Evolutionary conservation across 345 rosid species (phyloP).

Genomic region (Citrus trifoliata): DNA sequence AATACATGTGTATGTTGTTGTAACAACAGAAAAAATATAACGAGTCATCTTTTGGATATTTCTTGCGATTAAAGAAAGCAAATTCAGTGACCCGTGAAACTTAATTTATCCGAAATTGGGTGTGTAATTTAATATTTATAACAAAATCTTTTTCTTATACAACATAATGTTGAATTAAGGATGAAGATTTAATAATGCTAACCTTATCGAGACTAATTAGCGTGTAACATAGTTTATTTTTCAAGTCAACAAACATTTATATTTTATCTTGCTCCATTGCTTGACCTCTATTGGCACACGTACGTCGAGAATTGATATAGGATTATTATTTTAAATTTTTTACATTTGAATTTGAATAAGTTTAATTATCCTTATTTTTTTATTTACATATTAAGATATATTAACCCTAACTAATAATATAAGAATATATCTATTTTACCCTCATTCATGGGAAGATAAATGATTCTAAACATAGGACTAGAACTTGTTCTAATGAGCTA

Average conservation of each 20-base stretch:
- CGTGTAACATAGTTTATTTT: neutral
- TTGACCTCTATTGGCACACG: neutral
- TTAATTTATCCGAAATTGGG: neutral
- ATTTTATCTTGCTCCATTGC: neutral
- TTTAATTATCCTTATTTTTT: neutral
- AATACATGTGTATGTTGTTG: neutral
- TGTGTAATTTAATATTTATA: constrained; percentile 1
- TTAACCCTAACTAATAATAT: too few species aligned
- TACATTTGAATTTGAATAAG: neutral
- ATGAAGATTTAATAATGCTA: neutral
- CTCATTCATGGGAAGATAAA: too few species aligned
- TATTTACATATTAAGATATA: too few species aligned
- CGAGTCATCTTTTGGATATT: neutral
- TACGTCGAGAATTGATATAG: neutral
- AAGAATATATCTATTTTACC: too few species aligned
- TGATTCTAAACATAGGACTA: too few species aligned
- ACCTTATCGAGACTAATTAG: neutral
- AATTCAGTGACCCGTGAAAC: neutral
- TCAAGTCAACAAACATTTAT: neutral
- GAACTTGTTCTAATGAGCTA: too few species aligned
- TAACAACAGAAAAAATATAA: neutral
- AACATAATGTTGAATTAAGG: neutral
- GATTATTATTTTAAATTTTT: neutral
- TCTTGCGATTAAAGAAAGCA: neutral
- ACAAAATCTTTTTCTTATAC: neutral